Conservation (phyloP, 192 early-diverging fungal species). For the Fimicolochytrium jonesii region DNA sequence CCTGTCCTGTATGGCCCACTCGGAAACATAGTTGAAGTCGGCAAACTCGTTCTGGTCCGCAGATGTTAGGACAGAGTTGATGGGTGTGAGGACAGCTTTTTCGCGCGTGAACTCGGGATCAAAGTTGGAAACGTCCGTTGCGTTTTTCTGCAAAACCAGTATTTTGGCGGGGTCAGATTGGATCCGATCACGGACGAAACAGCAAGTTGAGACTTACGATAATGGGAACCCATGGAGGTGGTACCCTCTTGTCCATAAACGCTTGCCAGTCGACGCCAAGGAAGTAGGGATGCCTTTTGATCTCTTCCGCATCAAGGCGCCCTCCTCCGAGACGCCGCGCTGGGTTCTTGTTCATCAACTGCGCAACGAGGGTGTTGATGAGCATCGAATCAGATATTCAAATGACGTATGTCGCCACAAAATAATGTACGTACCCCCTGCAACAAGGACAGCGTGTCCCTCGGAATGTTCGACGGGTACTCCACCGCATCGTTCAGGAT, state of each 20-base stretch:
- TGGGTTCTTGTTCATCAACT: constrained; percentile 86
- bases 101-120: constrained; percentile 94
- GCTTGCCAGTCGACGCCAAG: constrained; percentile 91
- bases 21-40: constrained; percentile 87
- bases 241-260: constrained; percentile 78
- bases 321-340: constrained; percentile 83
- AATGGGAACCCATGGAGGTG: constrained; percentile 85
- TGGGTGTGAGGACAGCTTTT: constrained; percentile 84
- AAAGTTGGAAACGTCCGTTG: constrained; percentile 95
- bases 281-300: constrained; percentile 95
- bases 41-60: constrained; percentile 86
- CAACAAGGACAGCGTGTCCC: constrained; percentile 84
- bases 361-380: no score
- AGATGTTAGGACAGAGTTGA: constrained; percentile 68
- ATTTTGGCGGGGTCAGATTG: no score
- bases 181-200: no score
- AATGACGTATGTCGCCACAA: no score
- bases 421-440: constrained; percentile 62
- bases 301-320: constrained; percentile 85
- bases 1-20: constrained; percentile 60
- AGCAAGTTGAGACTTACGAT: constrained; percentile 57
- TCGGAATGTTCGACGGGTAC: constrained; percentile 90
- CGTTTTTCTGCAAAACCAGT: constrained; percentile 34
- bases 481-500: constrained; percentile 93
- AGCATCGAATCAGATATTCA: no score